These are phyloP conservation scores for Penicillium sumatraense DNA, from an alignment of 2,329 filamentous ascomycete species.

Conservation along the genomic window DNA sequence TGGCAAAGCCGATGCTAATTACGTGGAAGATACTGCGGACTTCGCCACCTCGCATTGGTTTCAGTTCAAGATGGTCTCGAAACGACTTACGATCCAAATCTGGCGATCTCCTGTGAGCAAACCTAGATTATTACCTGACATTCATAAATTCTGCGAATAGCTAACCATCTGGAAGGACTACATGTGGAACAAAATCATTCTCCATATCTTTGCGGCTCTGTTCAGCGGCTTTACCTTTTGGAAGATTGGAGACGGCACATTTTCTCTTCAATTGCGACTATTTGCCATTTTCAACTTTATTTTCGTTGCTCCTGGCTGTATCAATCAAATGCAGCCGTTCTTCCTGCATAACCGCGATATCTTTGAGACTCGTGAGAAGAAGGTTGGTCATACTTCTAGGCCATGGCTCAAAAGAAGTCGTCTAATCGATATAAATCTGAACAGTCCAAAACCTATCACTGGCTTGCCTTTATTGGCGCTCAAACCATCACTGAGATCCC, in stretches of 20 bases:
- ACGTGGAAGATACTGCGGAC: slow-evolving; percentile 39
- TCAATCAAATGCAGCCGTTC: slow-evolving; percentile 63
- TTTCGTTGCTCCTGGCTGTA: slow-evolving; percentile 63
- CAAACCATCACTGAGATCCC: slow-evolving; percentile 55
- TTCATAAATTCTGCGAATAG: not conserved
- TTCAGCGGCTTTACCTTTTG: slow-evolving; percentile 68
- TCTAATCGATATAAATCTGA: not conserved
- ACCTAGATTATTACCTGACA: no score
- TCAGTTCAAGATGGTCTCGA: slow-evolving; percentile 43
- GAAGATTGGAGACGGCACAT: slow-evolving; percentile 59
- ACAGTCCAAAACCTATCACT: slow-evolving; percentile 62
- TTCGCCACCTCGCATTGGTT: slow-evolving; percentile 46
- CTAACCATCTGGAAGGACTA: slow-evolving; percentile 38
- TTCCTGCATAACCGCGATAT: slow-evolving; percentile 63
- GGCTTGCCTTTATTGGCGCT: slow-evolving; percentile 62
- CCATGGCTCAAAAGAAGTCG: not conserved
- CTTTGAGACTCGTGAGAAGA: slow-evolving; percentile 64
- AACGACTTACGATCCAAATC: slow-evolving; percentile 37
- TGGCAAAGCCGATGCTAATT: slow-evolving; percentile 20
- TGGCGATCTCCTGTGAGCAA: slow-evolving; percentile 39
- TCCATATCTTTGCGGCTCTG: slow-evolving; percentile 60
- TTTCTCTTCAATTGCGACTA: slow-evolving; percentile 59
- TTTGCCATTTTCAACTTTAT: slow-evolving; percentile 69
- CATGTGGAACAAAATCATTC: slow-evolving; percentile 52
- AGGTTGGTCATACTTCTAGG: slow-evolving; percentile 32